Conservation (phyloP, 805 yeast species). For the Metschnikowia colocasiae region DNA sequence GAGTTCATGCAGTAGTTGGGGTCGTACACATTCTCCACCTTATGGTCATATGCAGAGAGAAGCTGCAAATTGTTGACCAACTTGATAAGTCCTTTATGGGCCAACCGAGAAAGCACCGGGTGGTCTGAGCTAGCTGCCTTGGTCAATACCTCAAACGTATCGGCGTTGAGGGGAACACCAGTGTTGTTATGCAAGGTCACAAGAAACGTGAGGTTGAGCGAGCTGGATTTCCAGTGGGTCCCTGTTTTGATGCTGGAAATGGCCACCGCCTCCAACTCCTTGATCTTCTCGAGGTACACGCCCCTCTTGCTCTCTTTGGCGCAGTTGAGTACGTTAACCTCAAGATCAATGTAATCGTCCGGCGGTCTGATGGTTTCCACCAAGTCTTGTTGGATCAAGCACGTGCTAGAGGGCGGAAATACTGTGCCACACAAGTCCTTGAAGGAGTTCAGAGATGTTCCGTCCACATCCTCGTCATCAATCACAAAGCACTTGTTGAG, state of each 20-base stretch:
- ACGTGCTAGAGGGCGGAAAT: constrained; percentile 37
- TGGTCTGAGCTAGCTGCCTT: constrained; percentile 55
- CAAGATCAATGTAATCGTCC: constrained; percentile 52
- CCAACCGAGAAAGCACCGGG: constrained; percentile 60
- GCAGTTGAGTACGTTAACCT: constrained; percentile 53
- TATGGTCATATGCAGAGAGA: constrained; percentile 46
- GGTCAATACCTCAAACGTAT: constrained; percentile 42
- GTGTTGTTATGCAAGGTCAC: constrained; percentile 50
- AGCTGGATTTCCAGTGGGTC: constrained; percentile 56
- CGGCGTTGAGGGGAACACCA: constrained; percentile 43
- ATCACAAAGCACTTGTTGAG: constrained; percentile 53
- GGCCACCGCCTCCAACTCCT: constrained; percentile 39
- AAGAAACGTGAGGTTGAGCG: constrained; percentile 48
- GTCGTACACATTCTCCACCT: constrained; percentile 42
- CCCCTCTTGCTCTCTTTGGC: constrained; percentile 61
- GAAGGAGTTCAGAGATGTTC: constrained; percentile 52
- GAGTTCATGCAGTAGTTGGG: constrained; percentile 33
- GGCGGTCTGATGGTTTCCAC: constrained; percentile 56
- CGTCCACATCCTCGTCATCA: constrained; percentile 54
- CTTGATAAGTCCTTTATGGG: constrained; percentile 56
- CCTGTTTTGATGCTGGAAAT: constrained; percentile 24
- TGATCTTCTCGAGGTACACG: constrained; percentile 38
- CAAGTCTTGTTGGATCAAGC: constrained; percentile 45
- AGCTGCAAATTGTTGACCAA: constrained; percentile 38
- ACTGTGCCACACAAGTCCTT: constrained; percentile 27